These are phyloP conservation scores for Thalassiosira ordinaria DNA, from an alignment of 352 stramenopile genomes.

Conservation along the genomic window DNA sequence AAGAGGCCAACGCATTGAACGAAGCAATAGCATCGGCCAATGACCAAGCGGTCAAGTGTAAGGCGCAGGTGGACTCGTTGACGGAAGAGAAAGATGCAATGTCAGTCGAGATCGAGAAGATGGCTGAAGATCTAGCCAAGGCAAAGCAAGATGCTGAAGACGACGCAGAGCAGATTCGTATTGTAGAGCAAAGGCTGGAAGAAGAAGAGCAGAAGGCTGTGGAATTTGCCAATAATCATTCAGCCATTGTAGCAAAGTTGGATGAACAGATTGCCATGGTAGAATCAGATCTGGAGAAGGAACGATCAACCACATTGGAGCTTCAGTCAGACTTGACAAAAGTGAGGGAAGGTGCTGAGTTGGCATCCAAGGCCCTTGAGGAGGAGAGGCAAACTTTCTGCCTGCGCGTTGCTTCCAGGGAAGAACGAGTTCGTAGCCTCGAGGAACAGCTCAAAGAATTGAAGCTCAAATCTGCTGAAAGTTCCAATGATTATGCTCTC, in stretches of 20 bases:
- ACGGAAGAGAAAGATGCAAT: too few species aligned
- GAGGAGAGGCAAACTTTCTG: constrained; percentile 37
- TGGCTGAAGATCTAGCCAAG: too few species aligned
- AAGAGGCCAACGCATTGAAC: too few species aligned
- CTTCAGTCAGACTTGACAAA: constrained; percentile 1
- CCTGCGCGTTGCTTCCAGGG: not conserved
- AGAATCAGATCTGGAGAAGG: constrained; percentile 18
- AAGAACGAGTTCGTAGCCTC: too few species aligned
- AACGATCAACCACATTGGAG: not conserved
- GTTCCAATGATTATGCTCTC: too few species aligned
- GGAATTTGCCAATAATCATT: not conserved
- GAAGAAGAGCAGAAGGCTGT: not conserved
- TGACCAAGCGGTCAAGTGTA: too few species aligned
- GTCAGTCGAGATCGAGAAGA: too few species aligned
- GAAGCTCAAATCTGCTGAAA: not conserved
- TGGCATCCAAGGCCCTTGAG: constrained; percentile 16
- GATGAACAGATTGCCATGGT: not conserved
- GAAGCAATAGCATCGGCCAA: too few species aligned
- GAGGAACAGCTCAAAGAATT: not conserved
- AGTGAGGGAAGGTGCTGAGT: constrained; percentile 20
- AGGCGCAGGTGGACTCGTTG: too few species aligned
- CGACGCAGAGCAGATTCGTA: not conserved
- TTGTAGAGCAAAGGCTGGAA: constrained; percentile 13
- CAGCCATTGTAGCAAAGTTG: not conserved
- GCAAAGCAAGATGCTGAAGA: too few species aligned